A percentile compares a stretch with the other conserved stretches of the same genome.
Conservation (phyloP, 1,139 yeast species). For the Geotrichum carabidarum region DNA sequence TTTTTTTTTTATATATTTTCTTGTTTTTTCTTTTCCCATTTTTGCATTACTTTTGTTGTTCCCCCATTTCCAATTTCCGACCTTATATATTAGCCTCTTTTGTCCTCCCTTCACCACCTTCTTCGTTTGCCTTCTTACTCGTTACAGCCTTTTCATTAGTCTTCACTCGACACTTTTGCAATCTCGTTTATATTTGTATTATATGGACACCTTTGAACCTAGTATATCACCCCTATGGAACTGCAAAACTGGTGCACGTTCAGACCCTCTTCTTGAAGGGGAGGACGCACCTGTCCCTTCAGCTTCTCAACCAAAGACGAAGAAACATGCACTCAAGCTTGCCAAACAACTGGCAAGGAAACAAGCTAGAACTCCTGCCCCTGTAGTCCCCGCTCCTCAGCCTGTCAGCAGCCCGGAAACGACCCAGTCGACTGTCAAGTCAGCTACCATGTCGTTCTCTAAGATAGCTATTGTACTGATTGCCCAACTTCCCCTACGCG, state of each 20-base stretch:
- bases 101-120: not conserved
- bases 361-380: not conserved
- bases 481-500: slow-evolving; percentile 17
- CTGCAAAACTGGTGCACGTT: slow-evolving; percentile 3
- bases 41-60: not conserved
- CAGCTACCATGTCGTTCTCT: slow-evolving; percentile 10
- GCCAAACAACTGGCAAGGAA: not conserved
- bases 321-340: slow-evolving; percentile 33
- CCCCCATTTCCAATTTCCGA: not conserved
- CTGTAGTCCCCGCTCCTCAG: slow-evolving; percentile 4
- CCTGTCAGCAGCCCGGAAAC: not conserved
- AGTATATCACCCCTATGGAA: slow-evolving; percentile 6
- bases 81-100: not conserved
- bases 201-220: slow-evolving; percentile 5
- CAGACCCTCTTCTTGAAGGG: not conserved
- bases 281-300: slow-evolving; percentile 18
- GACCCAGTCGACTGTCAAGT: not conserved
- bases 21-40: not conserved
- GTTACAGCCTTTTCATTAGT: not conserved
- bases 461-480: slow-evolving; percentile 14
- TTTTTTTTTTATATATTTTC: not conserved
- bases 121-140: not conserved
- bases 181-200: not conserved
- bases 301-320: slow-evolving; percentile 36
- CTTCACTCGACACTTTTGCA: not conserved